Base-by-base conservation (phyloP, 2,329 filamentous ascomycete species). In the Trichoderma endophyticum region DNA sequence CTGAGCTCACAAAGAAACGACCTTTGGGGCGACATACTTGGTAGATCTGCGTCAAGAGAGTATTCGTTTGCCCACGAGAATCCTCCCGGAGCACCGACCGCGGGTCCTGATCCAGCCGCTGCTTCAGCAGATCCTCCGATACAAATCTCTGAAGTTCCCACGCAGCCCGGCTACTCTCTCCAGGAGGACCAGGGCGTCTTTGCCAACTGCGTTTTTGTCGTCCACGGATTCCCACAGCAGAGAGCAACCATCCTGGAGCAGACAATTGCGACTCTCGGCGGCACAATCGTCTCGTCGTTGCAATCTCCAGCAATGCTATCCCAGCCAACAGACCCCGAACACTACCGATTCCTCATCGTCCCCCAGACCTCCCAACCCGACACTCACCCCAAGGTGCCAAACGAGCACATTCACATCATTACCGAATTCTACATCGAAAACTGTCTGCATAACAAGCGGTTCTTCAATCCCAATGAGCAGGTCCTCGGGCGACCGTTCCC, bases 371-470 rank as follows among this genome's bases (percentile, higher is more conserved):
- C 86, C 0, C 82, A 82, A 15, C 82, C 85, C 1, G 81, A 84
- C 1, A 82, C 82, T 0, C 85, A 86, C 60, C 87, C 81, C 9
- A 76, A 75, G 9, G 71, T 78, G 9, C 76, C 77, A 5, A 79
- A 83, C 61, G 83, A 82, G 24, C 74, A 80, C 32, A 78, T 88
- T 8, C 79, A 85, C 65, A 79, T 87, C 57, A 90, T 97, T 36
- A 98, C 94, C 12, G 94, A 97, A 78, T 97, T 96, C 86, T 99
- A 95, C 88, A 86, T 99, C 67, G 96, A 99, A 82, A 89, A 90
- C 62, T 98, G 95, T 79, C 84, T 99, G 51, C 90, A 95, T 79
- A 89, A 89, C 74, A 96, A 93, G 80, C 84, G 83, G 30, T 88
- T 95, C 76, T 85, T 93, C 61, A 84, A 92, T 34, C 93, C 94